These are phyloP conservation scores for Dendrobium nobile DNA, from an alignment of 106 monocot species.

Conservation along the genomic window DNA sequence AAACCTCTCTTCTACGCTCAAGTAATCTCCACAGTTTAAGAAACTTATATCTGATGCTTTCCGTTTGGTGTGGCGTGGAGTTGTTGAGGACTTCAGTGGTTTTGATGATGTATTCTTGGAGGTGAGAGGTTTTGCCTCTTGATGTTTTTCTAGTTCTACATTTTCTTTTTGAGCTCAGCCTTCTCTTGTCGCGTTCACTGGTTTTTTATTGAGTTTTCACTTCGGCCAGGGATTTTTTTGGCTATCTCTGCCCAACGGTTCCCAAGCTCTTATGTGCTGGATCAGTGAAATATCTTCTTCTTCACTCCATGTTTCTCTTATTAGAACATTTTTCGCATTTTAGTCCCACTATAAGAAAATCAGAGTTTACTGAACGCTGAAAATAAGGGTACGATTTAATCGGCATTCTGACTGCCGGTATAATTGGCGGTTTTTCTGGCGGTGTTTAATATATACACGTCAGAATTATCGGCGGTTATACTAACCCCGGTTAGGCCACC, in stretches of 20 bases:
- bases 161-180: slow-evolving; percentile 38
- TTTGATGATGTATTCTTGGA: not conserved
- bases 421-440: no score
- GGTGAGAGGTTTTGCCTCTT: slow-evolving; percentile 12
- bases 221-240: slow-evolving; percentile 41
- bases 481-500: no score
- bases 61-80: no score
- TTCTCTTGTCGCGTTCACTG: slow-evolving; percentile 75
- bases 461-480: no score
- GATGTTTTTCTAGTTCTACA: slow-evolving; percentile 24
- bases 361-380: no score
- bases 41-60: not conserved
- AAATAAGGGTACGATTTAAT: no score
- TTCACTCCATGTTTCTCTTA: slow-evolving; percentile 67
- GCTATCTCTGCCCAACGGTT: slow-evolving; percentile 70
- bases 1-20: not conserved
- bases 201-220: slow-evolving; percentile 78
- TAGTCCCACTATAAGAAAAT: no score
- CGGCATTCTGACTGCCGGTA: no score
- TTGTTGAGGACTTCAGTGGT: not conserved
- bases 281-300: slow-evolving; percentile 54
- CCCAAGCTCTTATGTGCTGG: slow-evolving; percentile 46
- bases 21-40: no score
- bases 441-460: no score
- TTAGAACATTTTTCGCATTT: no score